Conservation (phyloP, 1,284 basidiomycete genomes). For the Pisolithus thermaeus region DNA sequence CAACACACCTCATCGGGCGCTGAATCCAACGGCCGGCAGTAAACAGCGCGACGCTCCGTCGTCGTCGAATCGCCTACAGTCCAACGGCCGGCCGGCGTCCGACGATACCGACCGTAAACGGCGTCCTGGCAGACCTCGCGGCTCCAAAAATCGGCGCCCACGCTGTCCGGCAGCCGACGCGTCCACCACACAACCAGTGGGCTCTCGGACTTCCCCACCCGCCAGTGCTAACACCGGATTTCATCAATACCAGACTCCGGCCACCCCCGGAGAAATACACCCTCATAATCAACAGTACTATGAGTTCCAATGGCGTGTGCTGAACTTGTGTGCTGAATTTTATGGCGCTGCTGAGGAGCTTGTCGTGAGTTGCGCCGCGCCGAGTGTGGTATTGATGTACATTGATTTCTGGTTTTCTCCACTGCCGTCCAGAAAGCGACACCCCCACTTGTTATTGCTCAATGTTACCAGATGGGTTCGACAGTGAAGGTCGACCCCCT, state of each 20-base stretch:
- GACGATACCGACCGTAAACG: slow-evolving; percentile 45
- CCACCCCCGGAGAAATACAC: slow-evolving; percentile 40
- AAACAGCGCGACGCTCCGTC: slow-evolving; percentile 17
- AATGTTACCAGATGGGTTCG: slow-evolving; percentile 71
- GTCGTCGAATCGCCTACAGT: slow-evolving; percentile 14
- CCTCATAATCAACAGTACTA: slow-evolving; percentile 71
- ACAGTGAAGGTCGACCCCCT: slow-evolving; percentile 66
- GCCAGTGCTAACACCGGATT: slow-evolving; percentile 17
- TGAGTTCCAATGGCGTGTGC: slow-evolving; percentile 77
- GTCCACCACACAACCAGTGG: slow-evolving; percentile 11
- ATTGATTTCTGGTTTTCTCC: slow-evolving; percentile 6
- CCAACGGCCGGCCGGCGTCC: slow-evolving; percentile 13
- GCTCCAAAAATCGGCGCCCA: slow-evolving; percentile 65
- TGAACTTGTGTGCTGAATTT: slow-evolving; percentile 76
- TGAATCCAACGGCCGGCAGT: slow-evolving; percentile 12
- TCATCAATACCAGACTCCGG: slow-evolving; percentile 25
- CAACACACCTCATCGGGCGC: slow-evolving; percentile 13
- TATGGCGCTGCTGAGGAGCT: slow-evolving; percentile 80
- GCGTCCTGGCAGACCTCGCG: slow-evolving; percentile 65
- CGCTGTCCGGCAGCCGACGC: slow-evolving; percentile 29
- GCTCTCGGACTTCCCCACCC: slow-evolving; percentile 14
- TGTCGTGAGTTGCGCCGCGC: slow-evolving; percentile 47
- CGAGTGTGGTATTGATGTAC: slow-evolving; percentile 6
- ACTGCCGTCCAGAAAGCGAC: slow-evolving; percentile 54
- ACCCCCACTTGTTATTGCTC: slow-evolving; percentile 64